Evolutionary conservation across 345 rosid genomes (phyloP), one percentile per base, ranked within the genome.

Genomic region (Populus ilicifolia): DNA sequence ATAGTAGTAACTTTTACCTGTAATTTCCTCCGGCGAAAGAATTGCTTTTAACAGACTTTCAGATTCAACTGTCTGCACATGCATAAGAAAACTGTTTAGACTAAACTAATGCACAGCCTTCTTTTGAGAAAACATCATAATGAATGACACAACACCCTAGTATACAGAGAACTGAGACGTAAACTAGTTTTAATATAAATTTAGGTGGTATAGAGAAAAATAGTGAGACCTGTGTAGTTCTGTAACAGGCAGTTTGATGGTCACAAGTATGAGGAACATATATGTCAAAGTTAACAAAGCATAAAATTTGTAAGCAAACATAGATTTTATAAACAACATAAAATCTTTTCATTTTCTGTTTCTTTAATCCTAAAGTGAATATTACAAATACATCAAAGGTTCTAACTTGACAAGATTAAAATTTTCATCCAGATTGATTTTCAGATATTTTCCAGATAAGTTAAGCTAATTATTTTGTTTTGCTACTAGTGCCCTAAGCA

Each of bases 41-140:
- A 93, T 90, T 75, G 93, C 92, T 80, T 84, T 83, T 8, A 95
- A 82, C 70, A 95, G 88, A 85, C 90, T 88, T 39, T 96, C 98
- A 0, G 96, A 83, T 72, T 92, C 96, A 67, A 93, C 90, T 21
- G 84, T 83, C 99, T 95, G 86, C 85, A 63, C 62, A 78, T 7
- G 65, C 63, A 68, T 29, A 74, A 50, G 27, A 9, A 67, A 73
- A 54, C 35, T 61, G 16, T 21, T 76, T 17, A 71, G n/a, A 50
- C 8, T 50, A 18, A 50, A 50, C 8, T 5, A 6, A 50, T 50
- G 59, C 6, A 7, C 9, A 11, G 11, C 46, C 13, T 41, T 41
- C 46, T 41, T 41, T 10, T 41, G 14, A 38, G 2, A 35, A 23
- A 33, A 29, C 17, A n/a, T 27, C 20, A 1, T 30, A 6, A 35